A percentile compares a stretch with the other conserved stretches of the same genome.
These are phyloP conservation scores for Colletotrichum nymphaeae DNA, from an alignment of 2,329 filamentous ascomycete species.

Conservation along the genomic window DNA sequence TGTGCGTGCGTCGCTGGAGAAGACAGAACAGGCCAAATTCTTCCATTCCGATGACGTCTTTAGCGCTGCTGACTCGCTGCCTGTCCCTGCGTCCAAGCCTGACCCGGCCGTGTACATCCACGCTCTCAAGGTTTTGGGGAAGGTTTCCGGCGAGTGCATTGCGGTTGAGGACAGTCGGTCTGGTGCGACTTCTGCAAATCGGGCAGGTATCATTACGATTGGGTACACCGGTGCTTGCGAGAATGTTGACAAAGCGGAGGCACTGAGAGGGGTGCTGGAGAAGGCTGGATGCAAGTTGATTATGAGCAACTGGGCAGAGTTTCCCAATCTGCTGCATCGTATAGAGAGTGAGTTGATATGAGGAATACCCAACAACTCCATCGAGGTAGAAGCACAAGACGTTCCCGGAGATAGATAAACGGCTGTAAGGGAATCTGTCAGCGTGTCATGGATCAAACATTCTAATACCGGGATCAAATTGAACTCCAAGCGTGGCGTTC, in stretches of 20 bases:
- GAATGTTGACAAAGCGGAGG: not conserved
- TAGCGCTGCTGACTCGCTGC: not conserved
- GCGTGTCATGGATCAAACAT: not conserved
- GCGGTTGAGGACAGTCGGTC: not conserved
- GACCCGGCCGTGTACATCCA: not conserved
- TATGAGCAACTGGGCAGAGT: not conserved
- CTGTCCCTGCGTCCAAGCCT: not conserved
- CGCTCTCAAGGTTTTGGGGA: not conserved
- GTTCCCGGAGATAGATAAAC: not conserved
- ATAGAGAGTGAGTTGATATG: not conserved
- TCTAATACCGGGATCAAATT: not conserved
- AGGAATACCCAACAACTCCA: not conserved
- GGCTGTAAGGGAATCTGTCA: not conserved
- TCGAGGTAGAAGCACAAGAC: not conserved
- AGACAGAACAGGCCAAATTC: not conserved
- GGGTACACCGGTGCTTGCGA: not conserved
- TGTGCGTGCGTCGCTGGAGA: not conserved
- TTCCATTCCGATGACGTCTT: not conserved
- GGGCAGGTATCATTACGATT: not conserved
- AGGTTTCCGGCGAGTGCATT: not conserved
- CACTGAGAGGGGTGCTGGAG: not conserved
- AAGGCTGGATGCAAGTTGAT: not conserved
- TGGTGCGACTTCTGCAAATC: not conserved
- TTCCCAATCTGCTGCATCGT: not conserved
- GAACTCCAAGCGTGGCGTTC: not conserved